A percentile compares a stretch with the other conserved stretches of the same genome.
Evolutionary conservation across 2,329 filamentous ascomycete species (phyloP).

Genomic region (Pseudogymnoascus sp.): DNA sequence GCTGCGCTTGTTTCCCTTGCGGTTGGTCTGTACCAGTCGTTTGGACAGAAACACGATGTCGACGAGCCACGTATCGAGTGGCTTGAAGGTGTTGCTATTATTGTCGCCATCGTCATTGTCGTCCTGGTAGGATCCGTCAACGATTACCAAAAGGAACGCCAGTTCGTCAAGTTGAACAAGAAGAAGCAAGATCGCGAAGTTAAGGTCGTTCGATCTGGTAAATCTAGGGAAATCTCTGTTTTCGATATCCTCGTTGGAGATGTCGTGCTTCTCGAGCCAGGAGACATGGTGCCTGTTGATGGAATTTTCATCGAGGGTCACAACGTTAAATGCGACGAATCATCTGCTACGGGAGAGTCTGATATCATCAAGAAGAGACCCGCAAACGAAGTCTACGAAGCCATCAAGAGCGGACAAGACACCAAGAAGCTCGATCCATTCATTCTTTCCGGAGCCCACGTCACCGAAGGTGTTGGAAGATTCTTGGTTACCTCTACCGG

Average conservation of each 20-base stretch:
- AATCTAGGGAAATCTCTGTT: conserved; percentile 58
- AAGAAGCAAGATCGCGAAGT: conserved; percentile 70
- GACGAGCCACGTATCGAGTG: conserved; percentile 57
- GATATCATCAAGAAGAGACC: conserved; percentile 60
- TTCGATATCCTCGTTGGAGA: conserved; percentile 67
- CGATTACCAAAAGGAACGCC: conserved; percentile 74
- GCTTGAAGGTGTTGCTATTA: conserved; percentile 75
- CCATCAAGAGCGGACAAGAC: conserved; percentile 47
- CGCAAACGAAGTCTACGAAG: conserved; percentile 54
- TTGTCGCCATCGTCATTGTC: conserved; percentile 67
- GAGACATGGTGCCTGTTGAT: conserved; percentile 63
- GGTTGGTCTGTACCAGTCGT: conserved; percentile 66
- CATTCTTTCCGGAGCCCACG: conserved; percentile 70
- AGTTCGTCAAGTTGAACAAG: conserved; percentile 71
- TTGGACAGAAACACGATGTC: conserved; percentile 43
- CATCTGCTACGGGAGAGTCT: conserved; percentile 68
- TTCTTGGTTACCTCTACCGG: conserved; percentile 70
- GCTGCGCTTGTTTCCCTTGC: conserved; percentile 67
- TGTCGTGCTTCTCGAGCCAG: conserved; percentile 63
- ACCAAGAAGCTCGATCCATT: conserved; percentile 67
- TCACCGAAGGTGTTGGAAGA: conserved; percentile 65
- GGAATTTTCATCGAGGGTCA: conserved; percentile 61
- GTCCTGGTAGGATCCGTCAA: conserved; percentile 70
- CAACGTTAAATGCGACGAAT: conserved; percentile 63
- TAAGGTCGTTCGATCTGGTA: conserved; percentile 69